phyloP scores from a whole-genome alignment of 106 monocot genomes.

The Acorus gramineus region DNA sequence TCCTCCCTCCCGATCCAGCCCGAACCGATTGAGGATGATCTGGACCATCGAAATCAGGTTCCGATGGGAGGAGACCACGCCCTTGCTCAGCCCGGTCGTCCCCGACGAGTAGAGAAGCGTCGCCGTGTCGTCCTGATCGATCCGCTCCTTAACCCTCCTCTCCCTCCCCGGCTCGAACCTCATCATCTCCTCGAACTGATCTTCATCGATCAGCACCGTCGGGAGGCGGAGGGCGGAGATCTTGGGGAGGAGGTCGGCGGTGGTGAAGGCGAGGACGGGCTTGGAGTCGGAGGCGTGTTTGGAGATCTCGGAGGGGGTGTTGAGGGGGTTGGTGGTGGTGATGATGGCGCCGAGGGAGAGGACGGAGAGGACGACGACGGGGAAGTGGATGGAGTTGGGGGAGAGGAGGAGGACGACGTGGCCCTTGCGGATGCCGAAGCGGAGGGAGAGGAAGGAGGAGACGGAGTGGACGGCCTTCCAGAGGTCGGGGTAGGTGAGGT shows the following conservation, averaged over 20 bases:
- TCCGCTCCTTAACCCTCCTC: conserved; percentile 1
- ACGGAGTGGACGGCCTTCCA: conserved; percentile 44
- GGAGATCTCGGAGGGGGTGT: conserved; percentile 71
- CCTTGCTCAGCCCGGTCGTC: conserved; percentile 83
- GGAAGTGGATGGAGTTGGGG: conserved; percentile 78
- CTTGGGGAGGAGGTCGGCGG: conserved; percentile 43
- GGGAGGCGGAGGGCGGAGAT: conserved; percentile 24
- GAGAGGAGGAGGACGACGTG: conserved; percentile 74
- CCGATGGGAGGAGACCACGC: conserved; percentile 73
- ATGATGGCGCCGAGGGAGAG: conserved; percentile 77
- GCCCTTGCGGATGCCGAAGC: conserved; percentile 38
- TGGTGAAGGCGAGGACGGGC: conserved; percentile 58
- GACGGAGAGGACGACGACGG: conserved; percentile 71
- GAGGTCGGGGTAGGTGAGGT: conserved; percentile 57
- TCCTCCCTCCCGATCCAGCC: conserved; percentile 20
- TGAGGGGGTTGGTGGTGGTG: conserved; percentile 93
- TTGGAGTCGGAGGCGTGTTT: conserved; percentile 53
- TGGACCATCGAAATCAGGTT: conserved; percentile 77
- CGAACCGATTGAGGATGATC: conserved; percentile 62
- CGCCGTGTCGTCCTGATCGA: conserved; percentile 58
- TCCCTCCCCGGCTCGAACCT: background rate
- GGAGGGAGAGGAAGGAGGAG: conserved; percentile 29
- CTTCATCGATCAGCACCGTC: no score
- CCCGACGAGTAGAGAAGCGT: conserved; percentile 89
- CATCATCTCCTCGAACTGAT: conserved; percentile 24